phyloP scores from a whole-genome alignment of 2,329 filamentous ascomycete genomes.

The Colletotrichum sp. region DNA sequence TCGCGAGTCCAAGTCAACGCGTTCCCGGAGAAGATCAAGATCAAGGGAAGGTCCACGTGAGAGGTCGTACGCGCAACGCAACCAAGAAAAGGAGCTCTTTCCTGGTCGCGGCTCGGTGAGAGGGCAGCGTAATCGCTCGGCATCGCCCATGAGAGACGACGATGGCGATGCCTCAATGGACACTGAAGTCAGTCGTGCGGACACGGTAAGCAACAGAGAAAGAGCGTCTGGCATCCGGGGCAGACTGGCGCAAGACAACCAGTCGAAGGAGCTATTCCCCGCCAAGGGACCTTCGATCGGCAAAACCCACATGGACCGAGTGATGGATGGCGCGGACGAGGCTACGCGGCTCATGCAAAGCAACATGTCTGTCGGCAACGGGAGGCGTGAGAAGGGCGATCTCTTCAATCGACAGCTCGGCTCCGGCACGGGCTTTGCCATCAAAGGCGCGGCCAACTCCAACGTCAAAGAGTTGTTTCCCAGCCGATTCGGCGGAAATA shows the following conservation, averaged over 20 bases:
- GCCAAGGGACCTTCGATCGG: slow-evolving; percentile 33
- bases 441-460: slow-evolving; percentile 66
- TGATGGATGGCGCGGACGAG: slow-evolving; percentile 21
- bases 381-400: slow-evolving; percentile 40
- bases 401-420: slow-evolving; percentile 52
- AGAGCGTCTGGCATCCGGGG: slow-evolving; percentile 38
- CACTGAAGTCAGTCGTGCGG: slow-evolving; percentile 23
- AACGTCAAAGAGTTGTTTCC: slow-evolving; percentile 73
- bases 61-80: slow-evolving; percentile 38
- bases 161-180: slow-evolving; percentile 47
- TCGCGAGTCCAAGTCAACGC: slow-evolving; percentile 32
- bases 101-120: slow-evolving; percentile 37
- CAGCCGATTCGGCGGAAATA: slow-evolving; percentile 62
- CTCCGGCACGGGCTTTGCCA: slow-evolving; percentile 60
- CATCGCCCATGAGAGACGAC: slow-evolving; percentile 51
- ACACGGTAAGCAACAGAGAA: slow-evolving; percentile 36
- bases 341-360: slow-evolving; percentile 28
- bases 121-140: slow-evolving; percentile 51
- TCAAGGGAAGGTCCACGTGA: slow-evolving; percentile 27
- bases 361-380: slow-evolving; percentile 28
- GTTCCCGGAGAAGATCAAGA: slow-evolving; percentile 32
- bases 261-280: slow-evolving; percentile 45
- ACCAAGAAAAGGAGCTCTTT: slow-evolving; percentile 69
- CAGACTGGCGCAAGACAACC: slow-evolving; percentile 33
- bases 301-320: slow-evolving; percentile 40